Conservation (phyloP, 352 stramenopile species). For the Phytophthora kernoviae region DNA sequence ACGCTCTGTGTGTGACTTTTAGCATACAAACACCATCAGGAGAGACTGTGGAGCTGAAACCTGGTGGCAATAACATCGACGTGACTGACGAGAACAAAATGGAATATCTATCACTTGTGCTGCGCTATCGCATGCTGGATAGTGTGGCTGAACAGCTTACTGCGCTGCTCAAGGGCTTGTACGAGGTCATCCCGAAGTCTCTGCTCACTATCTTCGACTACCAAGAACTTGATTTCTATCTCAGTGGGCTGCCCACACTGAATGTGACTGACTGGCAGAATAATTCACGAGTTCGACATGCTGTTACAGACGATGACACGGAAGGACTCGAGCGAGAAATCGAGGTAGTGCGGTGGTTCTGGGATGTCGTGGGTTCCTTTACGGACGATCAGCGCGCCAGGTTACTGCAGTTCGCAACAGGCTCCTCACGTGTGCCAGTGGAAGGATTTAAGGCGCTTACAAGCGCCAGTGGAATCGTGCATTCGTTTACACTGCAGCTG, state of each 20-base stretch:
- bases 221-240: slow-evolving; percentile 96
- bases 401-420: slow-evolving; percentile 98
- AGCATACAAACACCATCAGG: slow-evolving; percentile 66
- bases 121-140: slow-evolving; percentile 93
- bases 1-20: slow-evolving; percentile 79
- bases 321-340: slow-evolving; percentile 56
- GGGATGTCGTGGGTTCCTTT: slow-evolving; percentile 85
- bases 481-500: slow-evolving; percentile 82
- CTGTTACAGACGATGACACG: slow-evolving; percentile 50
- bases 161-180: slow-evolving; percentile 91
- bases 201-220: slow-evolving; percentile 93
- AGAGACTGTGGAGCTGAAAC: slow-evolving; percentile 90
- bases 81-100: slow-evolving; percentile 96
- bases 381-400: slow-evolving; percentile 93
- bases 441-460: slow-evolving; percentile 83
- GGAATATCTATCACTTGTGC: slow-evolving; percentile 94
- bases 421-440: slow-evolving; percentile 94
- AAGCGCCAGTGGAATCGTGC: slow-evolving; percentile 81
- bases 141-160: slow-evolving; percentile 91
- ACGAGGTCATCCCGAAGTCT: slow-evolving; percentile 90
- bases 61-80: slow-evolving; percentile 85
- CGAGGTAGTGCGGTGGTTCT: slow-evolving; percentile 90
- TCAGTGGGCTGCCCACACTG: slow-evolving; percentile 85
- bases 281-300: slow-evolving; percentile 67
- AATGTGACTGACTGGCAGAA: slow-evolving; percentile 89